Evolutionary conservation across 1,139 yeast species (phyloP), one percentile per base, ranked within the genome.

Genomic region (Candida pseudoviswanathii): DNA sequence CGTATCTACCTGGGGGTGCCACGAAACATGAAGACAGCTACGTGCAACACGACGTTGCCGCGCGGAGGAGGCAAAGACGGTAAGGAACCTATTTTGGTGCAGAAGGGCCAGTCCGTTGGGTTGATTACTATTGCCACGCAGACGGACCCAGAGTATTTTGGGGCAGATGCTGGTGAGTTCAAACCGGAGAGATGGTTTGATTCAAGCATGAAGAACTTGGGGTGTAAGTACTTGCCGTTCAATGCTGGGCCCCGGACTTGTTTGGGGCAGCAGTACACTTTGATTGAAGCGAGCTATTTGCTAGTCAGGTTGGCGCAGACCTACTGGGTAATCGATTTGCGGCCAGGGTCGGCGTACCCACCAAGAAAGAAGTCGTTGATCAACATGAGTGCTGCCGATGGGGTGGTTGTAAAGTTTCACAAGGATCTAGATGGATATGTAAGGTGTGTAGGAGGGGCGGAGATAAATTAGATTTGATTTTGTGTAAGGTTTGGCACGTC

Each of bases 1-100:
- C 67, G 85, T 52, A 55, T 79, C 56, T 79, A 78, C 55, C 85
- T 84, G 2, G 67, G 78, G 7, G 84, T 80, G 5, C 84, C 85
- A 6, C 60, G 63, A 50, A 80, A 80, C 57, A 68, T 68, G 58
- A 67, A 84, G 44, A 57, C 62, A 27, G 75, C 83, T 21, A 64
- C 64, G 5, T 69, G 62, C 46, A 71, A 76, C 56, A 80, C 84
- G 4, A 67, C 75, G 3, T 65, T 80, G 42, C 84, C 85, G 22
- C 65, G 68, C 33, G 85, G 85, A 22, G 84, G 84, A 26, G 85
- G 84, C 2, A 61, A 65, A 2, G 73, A 77, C 50, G 78, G 72
- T 8, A 36, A 52, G 9, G 52, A 63, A 16, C 83, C 84, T 2
- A 48, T 78, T 2, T 68, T 74, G 46, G 62, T 78, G 24, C 66